These are phyloP conservation scores for Magnusiomyces suaveolens DNA, from an alignment of 1,139 yeast species.

Conservation along the genomic window DNA sequence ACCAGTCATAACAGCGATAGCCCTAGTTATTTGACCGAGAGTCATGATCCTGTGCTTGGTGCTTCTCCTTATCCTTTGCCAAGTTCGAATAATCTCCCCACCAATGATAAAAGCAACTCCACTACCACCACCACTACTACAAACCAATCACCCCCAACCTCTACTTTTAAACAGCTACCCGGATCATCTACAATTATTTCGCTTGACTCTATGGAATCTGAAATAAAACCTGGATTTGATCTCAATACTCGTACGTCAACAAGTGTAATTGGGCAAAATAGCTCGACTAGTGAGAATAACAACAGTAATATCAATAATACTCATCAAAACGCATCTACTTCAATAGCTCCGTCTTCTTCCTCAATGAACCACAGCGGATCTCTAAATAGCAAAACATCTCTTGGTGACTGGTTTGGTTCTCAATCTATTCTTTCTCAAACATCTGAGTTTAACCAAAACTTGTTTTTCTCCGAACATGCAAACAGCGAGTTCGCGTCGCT, in stretches of 20 bases:
- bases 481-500: conserved; percentile 87
- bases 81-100: no score
- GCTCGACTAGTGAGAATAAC: no score
- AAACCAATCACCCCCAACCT: no score
- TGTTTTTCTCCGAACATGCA: conserved; percentile 83
- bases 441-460: conserved; percentile 28
- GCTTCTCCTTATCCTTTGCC: neutral
- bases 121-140: no score
- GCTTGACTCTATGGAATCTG: neutral
- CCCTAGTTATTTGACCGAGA: no score
- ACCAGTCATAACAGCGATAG: neutral
- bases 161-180: neutral
- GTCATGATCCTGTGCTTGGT: no score
- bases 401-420: conserved; percentile 22
- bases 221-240: neutral
- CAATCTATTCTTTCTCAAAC: conserved; percentile 22
- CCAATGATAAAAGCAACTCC: no score
- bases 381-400: neutral
- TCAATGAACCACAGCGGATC: neutral
- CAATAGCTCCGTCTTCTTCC: no score
- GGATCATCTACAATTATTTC: neutral
- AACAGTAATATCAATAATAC: neutral
- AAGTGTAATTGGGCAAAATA: no score
- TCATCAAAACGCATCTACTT: neutral
- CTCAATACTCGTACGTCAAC: no score